Conservation (phyloP, 768 basidiomycete species). For the Strobilomyces echinocephalus region DNA sequence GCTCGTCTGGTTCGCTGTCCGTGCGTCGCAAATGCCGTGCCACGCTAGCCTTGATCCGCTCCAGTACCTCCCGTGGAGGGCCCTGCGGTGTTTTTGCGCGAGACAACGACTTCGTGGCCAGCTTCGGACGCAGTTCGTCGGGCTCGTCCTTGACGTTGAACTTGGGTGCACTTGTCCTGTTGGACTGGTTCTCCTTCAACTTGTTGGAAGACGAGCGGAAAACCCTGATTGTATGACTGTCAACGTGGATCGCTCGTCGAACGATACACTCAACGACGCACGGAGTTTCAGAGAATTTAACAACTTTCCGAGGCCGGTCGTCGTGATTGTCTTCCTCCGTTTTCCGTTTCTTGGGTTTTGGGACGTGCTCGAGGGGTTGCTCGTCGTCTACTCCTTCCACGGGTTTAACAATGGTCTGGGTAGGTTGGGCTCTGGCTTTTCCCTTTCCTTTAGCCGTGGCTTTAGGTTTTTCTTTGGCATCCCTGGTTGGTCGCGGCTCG, state of each 20-base stretch:
- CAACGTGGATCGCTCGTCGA: neutral
- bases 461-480: neutral
- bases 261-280: constrained; percentile 3
- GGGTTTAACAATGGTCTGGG: neutral
- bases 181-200: constrained; percentile 33
- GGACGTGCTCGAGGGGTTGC: neutral
- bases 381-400: neutral
- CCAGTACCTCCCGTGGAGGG: constrained; percentile 37
- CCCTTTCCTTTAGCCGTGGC: neutral
- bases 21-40: constrained; percentile 12
- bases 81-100: constrained; percentile 27
- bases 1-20: constrained; percentile 40
- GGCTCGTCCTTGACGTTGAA: neutral
- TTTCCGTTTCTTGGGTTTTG: constrained; percentile 19
- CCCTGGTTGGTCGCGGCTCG: neutral
- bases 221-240: neutral
- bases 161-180: neutral
- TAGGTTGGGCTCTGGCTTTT: neutral
- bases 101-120: neutral
- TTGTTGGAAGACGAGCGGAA: constrained; percentile 23
- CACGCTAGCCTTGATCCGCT: constrained; percentile 33
- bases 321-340: constrained; percentile 19
- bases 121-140: neutral
- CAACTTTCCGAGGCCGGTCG: constrained; percentile 21
- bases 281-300: constrained; percentile 13